These are phyloP conservation scores for Claviceps fusiformis DNA, from an alignment of 2,329 filamentous ascomycete species.

Conservation along the genomic window DNA sequence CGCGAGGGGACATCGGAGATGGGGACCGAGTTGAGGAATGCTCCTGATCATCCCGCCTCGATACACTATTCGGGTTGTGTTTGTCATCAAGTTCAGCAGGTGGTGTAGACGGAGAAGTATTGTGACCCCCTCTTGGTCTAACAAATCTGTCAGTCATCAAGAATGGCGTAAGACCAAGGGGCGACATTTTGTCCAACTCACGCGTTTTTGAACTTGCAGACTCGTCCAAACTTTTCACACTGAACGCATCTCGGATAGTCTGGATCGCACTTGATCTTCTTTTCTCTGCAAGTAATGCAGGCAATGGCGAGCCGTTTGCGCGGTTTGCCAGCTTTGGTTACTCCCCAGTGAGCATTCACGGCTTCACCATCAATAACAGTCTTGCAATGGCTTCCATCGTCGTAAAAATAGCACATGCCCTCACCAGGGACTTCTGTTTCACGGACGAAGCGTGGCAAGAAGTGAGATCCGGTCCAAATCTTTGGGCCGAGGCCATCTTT, in stretches of 20 bases:
- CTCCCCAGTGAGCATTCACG: conserved; percentile 85
- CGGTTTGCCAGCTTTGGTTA: conserved; percentile 88
- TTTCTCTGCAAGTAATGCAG: conserved; percentile 87
- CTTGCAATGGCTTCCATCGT: conserved; percentile 71
- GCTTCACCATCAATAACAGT: conserved; percentile 73
- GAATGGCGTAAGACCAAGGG: background rate
- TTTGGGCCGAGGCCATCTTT: conserved; percentile 53
- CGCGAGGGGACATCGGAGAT: conserved; percentile 34
- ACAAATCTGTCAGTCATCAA: conserved; percentile 3
- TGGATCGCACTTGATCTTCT: conserved; percentile 95
- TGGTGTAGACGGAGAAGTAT: conserved; percentile 39
- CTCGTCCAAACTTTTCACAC: conserved; percentile 79
- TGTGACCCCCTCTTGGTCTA: conserved; percentile 45
- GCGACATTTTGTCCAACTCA: conserved; percentile 40
- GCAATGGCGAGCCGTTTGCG: conserved; percentile 82
- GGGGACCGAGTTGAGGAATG: conserved; percentile 30
- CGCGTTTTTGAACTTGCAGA: conserved; percentile 78
- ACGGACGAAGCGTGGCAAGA: conserved; percentile 50
- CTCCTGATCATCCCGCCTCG: conserved; percentile 19
- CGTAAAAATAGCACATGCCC: conserved; percentile 73
- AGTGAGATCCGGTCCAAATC: conserved; percentile 56
- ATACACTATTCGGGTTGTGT: conserved; percentile 15
- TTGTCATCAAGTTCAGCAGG: conserved; percentile 35
- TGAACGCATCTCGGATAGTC: conserved; percentile 78
- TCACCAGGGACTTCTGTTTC: conserved; percentile 60